Evolutionary conservation across 257 asterid genomes (phyloP), one percentile per base, ranked within the genome.

Genomic region (Ballota nigra): DNA sequence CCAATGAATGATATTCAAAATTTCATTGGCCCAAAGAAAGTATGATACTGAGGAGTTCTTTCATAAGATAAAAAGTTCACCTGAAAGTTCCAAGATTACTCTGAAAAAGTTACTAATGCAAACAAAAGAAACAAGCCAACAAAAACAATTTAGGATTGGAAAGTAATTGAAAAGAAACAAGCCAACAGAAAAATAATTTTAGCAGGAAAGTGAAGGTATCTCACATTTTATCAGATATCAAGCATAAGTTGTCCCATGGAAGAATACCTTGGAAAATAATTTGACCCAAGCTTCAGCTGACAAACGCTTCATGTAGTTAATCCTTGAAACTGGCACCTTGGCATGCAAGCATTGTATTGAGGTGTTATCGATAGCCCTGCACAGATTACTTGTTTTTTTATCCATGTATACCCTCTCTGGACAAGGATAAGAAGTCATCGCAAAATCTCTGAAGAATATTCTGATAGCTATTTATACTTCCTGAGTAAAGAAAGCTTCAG

Each of bases 211-310:
- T 75, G 40, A 47, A 12, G 61, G 65, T 38, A 62, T 68, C 66
- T 61, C 45, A 60, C 29, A 70, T 7, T 73, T 52, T 10, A 75
- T 47, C 68, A 20, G 23, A 78, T 38, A 72, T 69, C 77, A 74
- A 66, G 77, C 73, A 79, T 55, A 72, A 47, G 33, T 51, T 60
- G 60, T 47, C 10, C 59, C 78, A 77, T 38, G 70, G 20, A 61
- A 71, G 59, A 28, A 61, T 83, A 94, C 99, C 98, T 91, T 84
- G 36, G 99, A 94, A 20, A 53, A 66, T 70, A 94, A 55, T 80
- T 74, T 79, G 66, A 86, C 82, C 99, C 99, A 94, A 64, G 99
- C 96, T 89, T 84, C 92, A 70, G 83, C 82, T 28, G 99, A 91
- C 82, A 94, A 66, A 62, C 99, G 89, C 80, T 94, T 94, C 92